Percentiles rank a stretch among this genome's conserved stretches.
phyloP scores from a whole-genome alignment of 495 filamentous ascomycete species.

The Neurospora sp. region DNA sequence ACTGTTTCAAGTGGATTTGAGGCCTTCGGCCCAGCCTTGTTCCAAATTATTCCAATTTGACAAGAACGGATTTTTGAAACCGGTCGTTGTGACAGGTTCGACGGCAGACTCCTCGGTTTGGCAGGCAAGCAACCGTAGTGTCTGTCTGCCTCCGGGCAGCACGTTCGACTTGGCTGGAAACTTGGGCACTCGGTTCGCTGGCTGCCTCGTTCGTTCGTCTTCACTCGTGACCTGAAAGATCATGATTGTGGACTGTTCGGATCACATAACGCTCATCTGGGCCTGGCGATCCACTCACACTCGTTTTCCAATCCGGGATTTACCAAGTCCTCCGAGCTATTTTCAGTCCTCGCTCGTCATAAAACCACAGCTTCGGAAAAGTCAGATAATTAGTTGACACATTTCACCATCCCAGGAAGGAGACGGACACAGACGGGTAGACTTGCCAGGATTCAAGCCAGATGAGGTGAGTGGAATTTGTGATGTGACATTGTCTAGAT shows the following conservation, averaged over 20 bases:
- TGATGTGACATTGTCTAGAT: too few relatives aligned
- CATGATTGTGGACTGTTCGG: too few relatives aligned
- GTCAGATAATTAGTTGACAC: not conserved
- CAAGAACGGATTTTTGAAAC: not conserved
- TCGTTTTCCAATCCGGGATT: not conserved
- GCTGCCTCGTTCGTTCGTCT: not conserved
- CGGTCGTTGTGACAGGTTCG: not conserved
- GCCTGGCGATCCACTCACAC: not conserved
- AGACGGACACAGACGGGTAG: not conserved
- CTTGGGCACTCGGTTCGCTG: not conserved
- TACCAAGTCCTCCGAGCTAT: not conserved
- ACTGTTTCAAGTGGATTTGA: not conserved
- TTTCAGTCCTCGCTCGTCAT: not conserved
- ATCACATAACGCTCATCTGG: not conserved
- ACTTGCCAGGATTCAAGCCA: too few relatives aligned
- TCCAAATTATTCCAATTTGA: not conserved
- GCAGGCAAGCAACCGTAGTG: not conserved
- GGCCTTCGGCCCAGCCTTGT: not conserved
- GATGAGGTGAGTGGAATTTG: too few relatives aligned
- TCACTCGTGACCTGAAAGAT: not conserved
- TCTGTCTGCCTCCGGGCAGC: not conserved
- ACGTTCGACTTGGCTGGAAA: not conserved
- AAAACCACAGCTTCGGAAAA: not conserved
- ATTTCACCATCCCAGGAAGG: not conserved
- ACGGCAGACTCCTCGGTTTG: not conserved